Evolutionary conservation across 495 filamentous ascomycete species (phyloP), one percentile per base, ranked within the genome.

Genomic region (Penicillium lividum): DNA sequence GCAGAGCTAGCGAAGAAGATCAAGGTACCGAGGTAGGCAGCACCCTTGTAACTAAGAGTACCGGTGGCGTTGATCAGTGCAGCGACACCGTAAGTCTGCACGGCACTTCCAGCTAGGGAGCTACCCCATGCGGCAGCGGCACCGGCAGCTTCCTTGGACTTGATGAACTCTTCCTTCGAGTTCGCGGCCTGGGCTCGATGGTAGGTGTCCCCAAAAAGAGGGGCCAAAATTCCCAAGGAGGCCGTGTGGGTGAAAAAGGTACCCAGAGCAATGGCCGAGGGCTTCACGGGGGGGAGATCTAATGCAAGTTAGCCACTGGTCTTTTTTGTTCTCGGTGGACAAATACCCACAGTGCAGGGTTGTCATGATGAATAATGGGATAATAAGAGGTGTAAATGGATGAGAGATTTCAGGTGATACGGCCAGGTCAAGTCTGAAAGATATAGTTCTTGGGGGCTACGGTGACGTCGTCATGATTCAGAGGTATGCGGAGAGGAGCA

Each of bases 211-310:
- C 94, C 94, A 74, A 98, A 97, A 69, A 98, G 76, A 8, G 94
- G 94, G 34, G 86, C 84, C 31, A 98, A 82, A 62, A 98, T 86
- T 60, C 89, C 89, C 59, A 92, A 78, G 52, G 88, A 89, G 50
- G 84, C 83, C 58, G 84, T 87, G 77, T 98, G 93, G 81, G 89
- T 97, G 85, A 96, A 98, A 73, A 91, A 73, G 42, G 94, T 96
- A 74, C 94, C 94, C 64, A 97, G 84, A 62, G 93, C 94, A 69
- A 98, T 96, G 60, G 94, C 94, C 50, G 93, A 97, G 50, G 94
- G 94, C 86, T 97, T 98, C 67, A 98, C 94, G 44, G 94, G 83
- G 64, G 94, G 94, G 58, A 98, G 86, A 70, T 97, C 91, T 96
- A 53, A 16, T 27, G 30, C 28, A 44, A 44, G 3, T 18, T 30